Base-by-base conservation (phyloP, 1,139 yeast genomes). In the Lodderomyces theae region DNA sequence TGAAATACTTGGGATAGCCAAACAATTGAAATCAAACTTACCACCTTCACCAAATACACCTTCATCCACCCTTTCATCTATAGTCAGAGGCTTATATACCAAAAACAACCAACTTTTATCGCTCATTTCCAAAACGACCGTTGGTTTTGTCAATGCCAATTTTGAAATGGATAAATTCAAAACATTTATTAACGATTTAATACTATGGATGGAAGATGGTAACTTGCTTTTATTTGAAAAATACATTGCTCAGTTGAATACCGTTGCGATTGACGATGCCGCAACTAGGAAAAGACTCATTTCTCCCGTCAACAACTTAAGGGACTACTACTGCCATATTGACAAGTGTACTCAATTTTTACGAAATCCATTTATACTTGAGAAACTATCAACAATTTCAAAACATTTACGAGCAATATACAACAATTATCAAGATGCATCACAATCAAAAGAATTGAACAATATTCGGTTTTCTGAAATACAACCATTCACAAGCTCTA, bases 11-110 rank as follows among this genome's bases (percentile, higher is more conserved):
- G 71, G 69, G 8, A 45, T 58, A 24, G 56, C 65, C 34, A 64
- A 61, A 41, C 72, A 74, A 13, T 47, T 62, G 18, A 58, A 58
- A 41, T 7, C 40, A 6, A 42, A 61, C 18, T 54, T 52, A 28
- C 12, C 38, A 5, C 19, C 5, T 8, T 19, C 22, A 19, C 8
- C 32, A 6, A 17, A 12, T 21, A 4, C n/a, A n/a, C n/a, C 39
- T 7, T 4, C 39, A 4, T 51, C 61, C 18, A 58, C 68, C 3
- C 40, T 49, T 25, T 56, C 69, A 5, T 54, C 74, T 3, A 51
- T 69, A 22, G 58, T 66, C 11, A 55, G 77, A 41, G 77, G 77
- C 0, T 53, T 71, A 34, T 64, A 65, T 52, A 71, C 77, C 34
- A 66, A 64, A 46, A 70, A 69, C 51, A 54, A 61, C 38, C 60